Conservation (phyloP, 192 early-diverging fungal species). For the Geranomyces michiganensis region DNA sequence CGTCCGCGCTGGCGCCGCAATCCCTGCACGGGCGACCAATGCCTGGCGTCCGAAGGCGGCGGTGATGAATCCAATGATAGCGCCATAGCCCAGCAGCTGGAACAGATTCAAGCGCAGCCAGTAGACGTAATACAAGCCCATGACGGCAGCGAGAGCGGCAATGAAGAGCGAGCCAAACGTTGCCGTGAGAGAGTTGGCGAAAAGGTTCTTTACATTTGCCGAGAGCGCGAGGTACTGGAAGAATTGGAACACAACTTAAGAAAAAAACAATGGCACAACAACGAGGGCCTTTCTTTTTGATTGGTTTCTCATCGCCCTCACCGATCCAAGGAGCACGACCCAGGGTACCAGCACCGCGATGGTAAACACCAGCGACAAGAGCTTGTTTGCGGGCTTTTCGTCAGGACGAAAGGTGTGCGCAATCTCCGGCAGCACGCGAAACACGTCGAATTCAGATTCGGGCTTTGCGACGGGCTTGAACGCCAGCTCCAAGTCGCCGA, state of each 20-base stretch:
- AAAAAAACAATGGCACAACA: slow-evolving; percentile 10
- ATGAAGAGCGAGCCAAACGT: slow-evolving; percentile 45
- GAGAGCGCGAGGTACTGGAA: slow-evolving; percentile 42
- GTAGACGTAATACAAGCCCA: slow-evolving; percentile 43
- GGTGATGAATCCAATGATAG: slow-evolving; percentile 34
- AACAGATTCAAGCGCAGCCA: slow-evolving; percentile 51
- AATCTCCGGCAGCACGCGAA: slow-evolving; percentile 36
- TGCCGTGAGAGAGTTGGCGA: slow-evolving; percentile 19
- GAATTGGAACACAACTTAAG: no score
- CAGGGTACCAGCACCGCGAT: slow-evolving; percentile 42
- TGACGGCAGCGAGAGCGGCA: slow-evolving; percentile 30
- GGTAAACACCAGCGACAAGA: slow-evolving; percentile 42
- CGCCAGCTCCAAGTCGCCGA: slow-evolving; percentile 30
- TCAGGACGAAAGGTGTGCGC: slow-evolving; percentile 36
- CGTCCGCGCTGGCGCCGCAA: neutral
- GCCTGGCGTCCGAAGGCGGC: slow-evolving; percentile 46
- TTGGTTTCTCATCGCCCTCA: no score
- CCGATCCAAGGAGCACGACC: slow-evolving; percentile 43
- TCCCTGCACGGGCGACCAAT: slow-evolving; percentile 38
- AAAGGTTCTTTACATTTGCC: slow-evolving; percentile 45
- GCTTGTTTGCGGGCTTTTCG: slow-evolving; percentile 36
- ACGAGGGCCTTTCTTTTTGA: no score
- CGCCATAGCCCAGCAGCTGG: slow-evolving; percentile 52
- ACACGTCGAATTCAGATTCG: slow-evolving; percentile 23
- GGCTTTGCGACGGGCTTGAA: slow-evolving; percentile 3